A percentile compares a stretch with the other conserved stretches of the same genome.
These are phyloP conservation scores for Astrephomene gubernaculifera DNA, from an alignment of 139 green algal genomes.

Conservation along the genomic window DNA sequence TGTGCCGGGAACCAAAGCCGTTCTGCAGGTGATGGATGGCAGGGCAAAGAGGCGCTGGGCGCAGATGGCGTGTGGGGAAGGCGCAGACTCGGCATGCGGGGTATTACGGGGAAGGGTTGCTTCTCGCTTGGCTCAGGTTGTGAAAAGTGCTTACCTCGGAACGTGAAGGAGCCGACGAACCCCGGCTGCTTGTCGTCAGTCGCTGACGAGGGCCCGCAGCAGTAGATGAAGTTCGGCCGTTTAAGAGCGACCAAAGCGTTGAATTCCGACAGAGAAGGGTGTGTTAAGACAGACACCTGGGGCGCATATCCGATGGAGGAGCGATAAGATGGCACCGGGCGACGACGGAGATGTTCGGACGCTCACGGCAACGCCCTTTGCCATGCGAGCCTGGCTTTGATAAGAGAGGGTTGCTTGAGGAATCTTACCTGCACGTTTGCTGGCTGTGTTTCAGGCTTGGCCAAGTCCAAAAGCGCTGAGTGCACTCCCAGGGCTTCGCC, in stretches of 20 bases:
- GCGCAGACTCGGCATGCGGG: too few species aligned
- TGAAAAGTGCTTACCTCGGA: slow-evolving; percentile 49
- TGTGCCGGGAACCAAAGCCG: too few species aligned
- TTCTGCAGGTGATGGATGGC: too few species aligned
- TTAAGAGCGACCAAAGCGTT: slow-evolving; percentile 43
- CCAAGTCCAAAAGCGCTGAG: slow-evolving; percentile 3
- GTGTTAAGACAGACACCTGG: slow-evolving; percentile 66
- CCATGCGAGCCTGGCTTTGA: too few species aligned
- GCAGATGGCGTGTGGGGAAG: too few species aligned
- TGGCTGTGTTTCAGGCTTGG: neutral
- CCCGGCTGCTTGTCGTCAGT: neutral
- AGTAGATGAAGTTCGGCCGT: slow-evolving; percentile 74
- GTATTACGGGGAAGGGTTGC: too few species aligned
- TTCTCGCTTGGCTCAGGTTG: too few species aligned
- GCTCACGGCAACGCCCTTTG: too few species aligned
- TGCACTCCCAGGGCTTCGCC: neutral
- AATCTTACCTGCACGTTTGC: slow-evolving; percentile 5
- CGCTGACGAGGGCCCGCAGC: slow-evolving; percentile 43
- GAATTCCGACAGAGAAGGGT: slow-evolving; percentile 62
- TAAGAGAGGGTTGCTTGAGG: too few species aligned
- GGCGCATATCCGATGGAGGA: neutral
- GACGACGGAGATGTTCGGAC: too few species aligned
- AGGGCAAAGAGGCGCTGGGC: too few species aligned
- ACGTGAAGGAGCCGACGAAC: slow-evolving; percentile 29
- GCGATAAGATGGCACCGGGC: neutral